phyloP scores from a whole-genome alignment of 1,139 yeast genomes.

The Yamadazyma atlantica region DNA sequence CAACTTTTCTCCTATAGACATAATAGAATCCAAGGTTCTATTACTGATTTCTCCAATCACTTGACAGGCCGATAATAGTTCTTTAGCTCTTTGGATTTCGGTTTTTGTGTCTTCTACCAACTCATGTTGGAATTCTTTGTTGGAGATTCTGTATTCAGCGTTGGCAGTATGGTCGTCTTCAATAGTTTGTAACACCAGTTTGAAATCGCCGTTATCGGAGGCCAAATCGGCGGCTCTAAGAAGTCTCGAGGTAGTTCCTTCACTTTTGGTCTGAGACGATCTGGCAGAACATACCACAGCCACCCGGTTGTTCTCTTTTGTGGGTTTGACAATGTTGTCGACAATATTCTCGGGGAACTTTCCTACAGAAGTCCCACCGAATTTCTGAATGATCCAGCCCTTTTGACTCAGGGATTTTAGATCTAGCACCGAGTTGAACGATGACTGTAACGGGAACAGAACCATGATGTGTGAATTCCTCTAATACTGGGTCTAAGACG shows the following conservation, averaged over 20 bases:
- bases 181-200: conserved; percentile 56
- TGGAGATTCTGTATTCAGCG: conserved; percentile 56
- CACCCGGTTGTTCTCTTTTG: conserved; percentile 62
- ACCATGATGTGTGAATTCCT: background rate
- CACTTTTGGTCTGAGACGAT: conserved; percentile 84
- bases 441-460: conserved; percentile 20
- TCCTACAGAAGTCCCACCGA: conserved; percentile 98
- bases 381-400: conserved; percentile 90
- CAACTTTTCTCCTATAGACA: conserved; percentile 92
- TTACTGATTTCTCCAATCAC: conserved; percentile 90
- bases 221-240: conserved; percentile 80
- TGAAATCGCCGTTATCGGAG: conserved; percentile 53
- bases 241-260: conserved; percentile 90
- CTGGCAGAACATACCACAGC: conserved; percentile 97
- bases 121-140: conserved; percentile 41
- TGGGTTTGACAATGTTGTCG: conserved; percentile 74
- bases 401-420: no score
- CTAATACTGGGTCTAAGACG: no score
- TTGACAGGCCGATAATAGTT: conserved; percentile 80
- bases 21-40: conserved; percentile 82
- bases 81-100: conserved; percentile 68
- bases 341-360: conserved; percentile 86
- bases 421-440: conserved; percentile 46
- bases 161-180: conserved; percentile 76
- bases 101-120: conserved; percentile 56